Evolutionary conservation across 23 red algal species (phyloP).

Genomic region (Gracilariopsis chorda): DNA sequence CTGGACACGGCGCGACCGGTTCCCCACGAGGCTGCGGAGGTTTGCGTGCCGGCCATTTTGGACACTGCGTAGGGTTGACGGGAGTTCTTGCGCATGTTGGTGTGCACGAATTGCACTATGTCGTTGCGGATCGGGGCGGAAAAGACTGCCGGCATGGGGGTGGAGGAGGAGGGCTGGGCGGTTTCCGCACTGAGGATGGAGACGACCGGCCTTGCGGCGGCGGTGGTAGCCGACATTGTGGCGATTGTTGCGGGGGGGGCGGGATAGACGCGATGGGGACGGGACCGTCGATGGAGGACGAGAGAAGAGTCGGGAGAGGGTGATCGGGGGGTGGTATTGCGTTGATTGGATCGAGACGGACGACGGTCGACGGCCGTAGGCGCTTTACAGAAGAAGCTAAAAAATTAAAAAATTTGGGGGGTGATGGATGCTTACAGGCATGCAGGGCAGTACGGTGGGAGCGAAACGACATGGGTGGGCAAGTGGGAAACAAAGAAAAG

Average conservation of each 20-base stretch:
- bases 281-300: too few relatives aligned
- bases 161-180: conserved; percentile 50
- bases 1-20: conserved; percentile 97
- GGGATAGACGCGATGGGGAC: not conserved
- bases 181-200: conserved; percentile 67
- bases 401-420: too few relatives aligned
- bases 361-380: too few relatives aligned
- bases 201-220: conserved; percentile 65
- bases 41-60: conserved; percentile 87
- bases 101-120: conserved; percentile 91
- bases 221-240: conserved; percentile 12
- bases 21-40: conserved; percentile 97
- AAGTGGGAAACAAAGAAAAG: too few relatives aligned
- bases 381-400: too few relatives aligned
- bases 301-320: too few relatives aligned
- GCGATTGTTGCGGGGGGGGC: not conserved
- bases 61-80: conserved; percentile 95
- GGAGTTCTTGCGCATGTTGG: conserved; percentile 89
- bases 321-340: too few relatives aligned
- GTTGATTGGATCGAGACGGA: too few relatives aligned
- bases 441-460: too few relatives aligned
- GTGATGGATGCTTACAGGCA: too few relatives aligned
- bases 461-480: too few relatives aligned
- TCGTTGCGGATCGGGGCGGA: conserved; percentile 94
- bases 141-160: conserved; percentile 84